Conservation (phyloP, 768 basidiomycete genomes). For the Xanthoconium purpureum region DNA sequence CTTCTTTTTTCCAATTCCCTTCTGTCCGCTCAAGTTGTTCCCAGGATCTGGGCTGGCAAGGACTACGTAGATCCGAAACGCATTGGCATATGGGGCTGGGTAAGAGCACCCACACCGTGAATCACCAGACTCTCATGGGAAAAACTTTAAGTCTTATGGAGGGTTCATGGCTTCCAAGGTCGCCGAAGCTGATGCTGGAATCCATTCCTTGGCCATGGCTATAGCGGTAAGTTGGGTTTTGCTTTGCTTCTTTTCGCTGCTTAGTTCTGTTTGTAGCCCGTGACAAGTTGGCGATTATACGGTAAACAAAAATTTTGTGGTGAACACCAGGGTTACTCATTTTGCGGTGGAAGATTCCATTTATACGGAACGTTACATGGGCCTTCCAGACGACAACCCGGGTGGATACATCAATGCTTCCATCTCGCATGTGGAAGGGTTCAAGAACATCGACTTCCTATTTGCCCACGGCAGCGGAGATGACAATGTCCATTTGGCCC, state of each 20-base stretch:
- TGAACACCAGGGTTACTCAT: neutral
- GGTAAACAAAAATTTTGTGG: conserved; percentile 40
- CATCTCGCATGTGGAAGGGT: conserved; percentile 84
- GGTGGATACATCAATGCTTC: conserved; percentile 89
- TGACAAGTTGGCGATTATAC: conserved; percentile 83
- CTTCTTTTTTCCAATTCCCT: conserved; percentile 4
- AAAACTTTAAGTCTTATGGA: conserved; percentile 72
- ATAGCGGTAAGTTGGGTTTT: conserved; percentile 63
- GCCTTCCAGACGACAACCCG: conserved; percentile 70
- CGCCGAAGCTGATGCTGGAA: conserved; percentile 82
- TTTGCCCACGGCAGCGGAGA: conserved; percentile 94
- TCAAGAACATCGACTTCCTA: conserved; percentile 74
- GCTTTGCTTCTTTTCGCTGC: neutral
- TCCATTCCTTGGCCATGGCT: conserved; percentile 89
- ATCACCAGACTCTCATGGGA: neutral
- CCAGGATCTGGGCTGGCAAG: conserved; percentile 78
- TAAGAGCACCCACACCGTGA: conserved; percentile 37
- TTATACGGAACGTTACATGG: conserved; percentile 98
- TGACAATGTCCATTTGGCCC: conserved; percentile 94
- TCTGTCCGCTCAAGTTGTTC: neutral
- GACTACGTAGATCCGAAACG: conserved; percentile 84
- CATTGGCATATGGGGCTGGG: conserved; percentile 99
- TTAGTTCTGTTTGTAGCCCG: conserved; percentile 51
- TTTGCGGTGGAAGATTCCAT: conserved; percentile 66
- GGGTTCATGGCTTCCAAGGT: conserved; percentile 96